A percentile compares a stretch with the other conserved stretches of the same genome.
phyloP scores from a whole-genome alignment of 345 rosid genomes.

The Murraya paniculata region DNA sequence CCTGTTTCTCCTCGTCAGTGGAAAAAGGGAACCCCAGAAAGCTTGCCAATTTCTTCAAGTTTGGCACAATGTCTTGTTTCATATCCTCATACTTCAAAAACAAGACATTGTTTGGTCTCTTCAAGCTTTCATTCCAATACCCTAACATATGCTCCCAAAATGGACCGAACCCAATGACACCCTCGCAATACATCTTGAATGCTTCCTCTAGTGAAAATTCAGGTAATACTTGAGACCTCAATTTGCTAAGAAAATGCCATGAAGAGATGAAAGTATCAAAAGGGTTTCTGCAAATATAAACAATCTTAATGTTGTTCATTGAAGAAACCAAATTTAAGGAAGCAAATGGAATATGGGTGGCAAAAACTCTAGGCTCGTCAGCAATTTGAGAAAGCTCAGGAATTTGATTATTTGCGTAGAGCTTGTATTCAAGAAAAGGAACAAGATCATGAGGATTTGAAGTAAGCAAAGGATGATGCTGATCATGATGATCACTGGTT shows the following conservation, averaged over 20 bases:
- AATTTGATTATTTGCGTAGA: conserved; percentile 33
- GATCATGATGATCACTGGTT: conserved; percentile 13
- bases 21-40: conserved; percentile 48
- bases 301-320: conserved; percentile 27
- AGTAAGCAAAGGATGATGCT: conserved; percentile 39
- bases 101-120: conserved; percentile 40
- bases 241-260: conserved; percentile 36
- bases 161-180: conserved; percentile 45
- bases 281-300: conserved; percentile 51
- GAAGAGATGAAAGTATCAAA: conserved; percentile 49
- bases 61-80: conserved; percentile 30
- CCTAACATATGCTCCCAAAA: conserved; percentile 58
- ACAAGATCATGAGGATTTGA: conserved; percentile 59
- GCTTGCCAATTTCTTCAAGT: conserved; percentile 34
- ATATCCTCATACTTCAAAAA: conserved; percentile 46
- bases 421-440: conserved; percentile 54
- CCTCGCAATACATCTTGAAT: conserved; percentile 41
- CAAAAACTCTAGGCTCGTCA: conserved; percentile 38
- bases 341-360: conserved; percentile 43
- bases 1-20: conserved; percentile 34
- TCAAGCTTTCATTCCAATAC: conserved; percentile 43
- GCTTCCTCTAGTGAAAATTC: conserved; percentile 37
- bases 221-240: conserved; percentile 20
- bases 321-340: conserved; percentile 19
- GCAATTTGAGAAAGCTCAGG: conserved; percentile 37